These are phyloP conservation scores for Myriosclerotinia curreyana DNA, from an alignment of 2,329 filamentous ascomycete genomes.

Conservation along the genomic window DNA sequence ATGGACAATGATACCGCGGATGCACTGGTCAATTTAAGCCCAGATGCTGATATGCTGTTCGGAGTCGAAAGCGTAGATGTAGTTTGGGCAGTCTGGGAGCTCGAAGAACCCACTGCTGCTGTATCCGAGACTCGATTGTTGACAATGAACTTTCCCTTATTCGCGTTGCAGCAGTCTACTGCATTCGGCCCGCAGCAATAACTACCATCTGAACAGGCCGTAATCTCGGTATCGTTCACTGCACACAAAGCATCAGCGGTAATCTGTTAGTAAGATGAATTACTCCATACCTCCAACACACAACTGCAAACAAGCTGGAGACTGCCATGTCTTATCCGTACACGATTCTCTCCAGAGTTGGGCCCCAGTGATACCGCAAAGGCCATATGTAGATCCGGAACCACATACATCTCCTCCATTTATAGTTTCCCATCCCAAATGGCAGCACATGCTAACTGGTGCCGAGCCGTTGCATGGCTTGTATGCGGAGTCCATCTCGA, in stretches of 20 bases:
- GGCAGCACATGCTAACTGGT: slow-evolving; percentile 21
- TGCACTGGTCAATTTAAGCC: neutral
- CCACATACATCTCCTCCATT: slow-evolving; percentile 19
- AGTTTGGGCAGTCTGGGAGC: neutral
- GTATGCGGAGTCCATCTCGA: slow-evolving; percentile 5
- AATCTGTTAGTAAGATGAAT: neutral
- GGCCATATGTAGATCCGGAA: slow-evolving; percentile 18
- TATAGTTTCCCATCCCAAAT: slow-evolving; percentile 1
- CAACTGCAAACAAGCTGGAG: slow-evolving; percentile 12
- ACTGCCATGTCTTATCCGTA: slow-evolving; percentile 21
- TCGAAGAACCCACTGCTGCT: neutral
- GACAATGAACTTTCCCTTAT: slow-evolving; percentile 16
- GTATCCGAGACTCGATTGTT: slow-evolving; percentile 18
- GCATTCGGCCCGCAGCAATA: slow-evolving; percentile 20
- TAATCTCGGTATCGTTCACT: slow-evolving; percentile 19
- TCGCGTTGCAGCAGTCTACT: slow-evolving; percentile 6
- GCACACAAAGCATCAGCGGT: neutral
- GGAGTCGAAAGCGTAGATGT: neutral
- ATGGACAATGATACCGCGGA: neutral
- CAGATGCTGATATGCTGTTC: neutral
- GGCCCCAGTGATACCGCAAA: slow-evolving; percentile 18
- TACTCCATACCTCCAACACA: slow-evolving; percentile 17
- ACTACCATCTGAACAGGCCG: slow-evolving; percentile 17
- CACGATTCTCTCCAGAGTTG: slow-evolving; percentile 22
- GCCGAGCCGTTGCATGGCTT: slow-evolving; percentile 18